Percentiles rank a stretch among this genome's conserved stretches.
Evolutionary conservation across 2,329 filamentous ascomycete species (phyloP).

Genomic region (Stachybotrys chlorohalonatus): DNA sequence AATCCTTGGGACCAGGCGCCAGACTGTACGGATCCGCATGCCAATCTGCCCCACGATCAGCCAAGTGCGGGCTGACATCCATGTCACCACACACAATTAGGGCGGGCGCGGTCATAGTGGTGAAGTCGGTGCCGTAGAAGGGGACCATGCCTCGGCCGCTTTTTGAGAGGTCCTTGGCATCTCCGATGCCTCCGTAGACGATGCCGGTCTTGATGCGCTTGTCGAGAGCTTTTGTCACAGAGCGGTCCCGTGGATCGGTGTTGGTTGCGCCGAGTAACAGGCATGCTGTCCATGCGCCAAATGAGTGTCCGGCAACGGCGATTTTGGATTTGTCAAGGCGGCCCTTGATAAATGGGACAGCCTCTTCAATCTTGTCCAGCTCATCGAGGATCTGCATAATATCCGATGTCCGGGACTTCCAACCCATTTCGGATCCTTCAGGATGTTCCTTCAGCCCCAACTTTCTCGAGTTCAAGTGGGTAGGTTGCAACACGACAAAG

Average conservation of each 20-base stretch:
- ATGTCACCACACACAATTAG: slow-evolving; percentile 14
- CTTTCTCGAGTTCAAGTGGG: slow-evolving; percentile 12
- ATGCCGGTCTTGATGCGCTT: slow-evolving; percentile 15
- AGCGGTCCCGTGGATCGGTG: slow-evolving; percentile 11
- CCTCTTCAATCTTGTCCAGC: slow-evolving; percentile 11
- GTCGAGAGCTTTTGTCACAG: slow-evolving; percentile 5
- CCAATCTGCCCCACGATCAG: slow-evolving; percentile 12
- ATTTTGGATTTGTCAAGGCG: slow-evolving; percentile 13
- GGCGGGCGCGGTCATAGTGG: slow-evolving; percentile 8
- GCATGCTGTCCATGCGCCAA: slow-evolving; percentile 10
- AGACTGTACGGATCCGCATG: slow-evolving; percentile 12
- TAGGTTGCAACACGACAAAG: slow-evolving; percentile 18
- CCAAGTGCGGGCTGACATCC: slow-evolving; percentile 11
- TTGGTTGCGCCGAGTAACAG: slow-evolving; percentile 12
- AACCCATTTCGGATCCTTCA: slow-evolving; percentile 8
- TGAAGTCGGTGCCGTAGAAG: slow-evolving; percentile 10
- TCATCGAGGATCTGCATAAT: slow-evolving; percentile 13
- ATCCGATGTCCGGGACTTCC: slow-evolving; percentile 11
- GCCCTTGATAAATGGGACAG: slow-evolving; percentile 11
- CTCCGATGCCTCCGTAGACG: slow-evolving; percentile 11
- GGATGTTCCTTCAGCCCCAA: slow-evolving; percentile 2
- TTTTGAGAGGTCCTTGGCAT: slow-evolving; percentile 7
- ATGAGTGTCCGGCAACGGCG: slow-evolving; percentile 14
- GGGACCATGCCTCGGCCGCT: slow-evolving; percentile 8
- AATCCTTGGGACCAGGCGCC: slow-evolving; percentile 9